Evolutionary conservation across 2,329 filamentous ascomycete genomes (phyloP).

Genomic region (Reticulascus tulasneorum): DNA sequence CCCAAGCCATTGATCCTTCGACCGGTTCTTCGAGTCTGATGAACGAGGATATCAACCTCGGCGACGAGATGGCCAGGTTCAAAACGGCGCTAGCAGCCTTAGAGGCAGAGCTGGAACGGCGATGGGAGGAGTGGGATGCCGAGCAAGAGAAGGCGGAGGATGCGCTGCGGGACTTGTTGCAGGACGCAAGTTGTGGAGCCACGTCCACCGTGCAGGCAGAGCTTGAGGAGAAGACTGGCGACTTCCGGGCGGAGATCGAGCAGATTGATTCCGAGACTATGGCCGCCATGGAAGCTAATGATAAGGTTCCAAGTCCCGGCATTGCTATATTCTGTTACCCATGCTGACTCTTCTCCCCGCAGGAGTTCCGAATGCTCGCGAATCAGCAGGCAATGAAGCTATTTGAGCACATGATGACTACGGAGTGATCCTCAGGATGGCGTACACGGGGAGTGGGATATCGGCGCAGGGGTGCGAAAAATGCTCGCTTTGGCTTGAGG

Average conservation of each 20-base stretch:
- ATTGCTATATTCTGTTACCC: not conserved
- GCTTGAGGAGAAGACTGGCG: not conserved
- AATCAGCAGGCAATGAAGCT: not conserved
- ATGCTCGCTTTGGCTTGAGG: too few relatives aligned
- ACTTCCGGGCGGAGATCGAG: not conserved
- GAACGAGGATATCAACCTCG: not conserved
- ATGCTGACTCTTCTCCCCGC: not conserved
- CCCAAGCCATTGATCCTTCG: not conserved
- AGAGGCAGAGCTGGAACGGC: not conserved
- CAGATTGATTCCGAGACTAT: too few relatives aligned
- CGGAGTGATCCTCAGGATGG: not conserved
- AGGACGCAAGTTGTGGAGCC: not conserved
- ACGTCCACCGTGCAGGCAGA: not conserved
- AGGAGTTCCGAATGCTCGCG: not conserved
- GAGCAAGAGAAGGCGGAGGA: not conserved
- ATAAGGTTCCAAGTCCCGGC: not conserved
- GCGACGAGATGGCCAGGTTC: not conserved
- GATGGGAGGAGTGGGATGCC: conserved; percentile 1
- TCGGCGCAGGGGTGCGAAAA: too few relatives aligned
- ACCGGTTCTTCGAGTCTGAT: too few relatives aligned
- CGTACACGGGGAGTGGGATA: not conserved
- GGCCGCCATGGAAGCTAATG: too few relatives aligned
- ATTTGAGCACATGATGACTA: not conserved
- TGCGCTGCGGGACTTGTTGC: not conserved
- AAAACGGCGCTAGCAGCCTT: not conserved